Evolutionary conservation across 805 yeast genomes (phyloP), one percentile per base, ranked within the genome.

Genomic region (Wickerhamiella azymoides): DNA sequence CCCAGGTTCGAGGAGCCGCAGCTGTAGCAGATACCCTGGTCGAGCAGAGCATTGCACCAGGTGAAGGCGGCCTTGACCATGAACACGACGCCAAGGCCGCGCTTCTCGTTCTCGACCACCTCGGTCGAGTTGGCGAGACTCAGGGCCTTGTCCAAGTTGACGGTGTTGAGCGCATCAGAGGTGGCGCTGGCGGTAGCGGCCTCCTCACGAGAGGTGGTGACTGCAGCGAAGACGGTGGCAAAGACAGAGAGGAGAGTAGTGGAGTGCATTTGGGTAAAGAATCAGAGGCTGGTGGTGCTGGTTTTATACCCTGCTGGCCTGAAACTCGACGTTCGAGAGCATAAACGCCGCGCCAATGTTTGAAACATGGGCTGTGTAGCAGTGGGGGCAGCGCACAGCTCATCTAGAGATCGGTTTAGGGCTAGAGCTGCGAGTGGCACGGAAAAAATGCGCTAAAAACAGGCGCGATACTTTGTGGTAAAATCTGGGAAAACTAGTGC

Each of bases 141-240:
- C 2, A 35, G 4, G 11, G 18, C 38, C 24, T 7, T 11, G 33
- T 27, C 8, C 16, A 24, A 4, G 13, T 18, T n/a, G 27, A 9
- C 14, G 5, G 17, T 14, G 6, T 25, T n/a, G 40, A 30, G 21
- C 13, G 30, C 21, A 10, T 24, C 25, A 17, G 42, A 27, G 21
- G 10, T 48, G 43, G 19, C 45, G 51, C 28, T 36, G 13, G 39
- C 45, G 16, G 55, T 11, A 1, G 59, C 52, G 10, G 50, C 18
- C 35, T 54, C 54, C 2, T 61, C 55, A 2, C 62, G 62, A 40
- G 58, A 50, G 4, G 55, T 40, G 40, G 59, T 59, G 13, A 62
- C 62, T 10, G 48, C 18, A 18, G 44, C 24, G 10, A 43, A 19
- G 14, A 14, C 25, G 4, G 26, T 33, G 14, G 19, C 11, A 13